phyloP scores from a whole-genome alignment of 177 flowering plant genomes.

The Vitis hybrid region DNA sequence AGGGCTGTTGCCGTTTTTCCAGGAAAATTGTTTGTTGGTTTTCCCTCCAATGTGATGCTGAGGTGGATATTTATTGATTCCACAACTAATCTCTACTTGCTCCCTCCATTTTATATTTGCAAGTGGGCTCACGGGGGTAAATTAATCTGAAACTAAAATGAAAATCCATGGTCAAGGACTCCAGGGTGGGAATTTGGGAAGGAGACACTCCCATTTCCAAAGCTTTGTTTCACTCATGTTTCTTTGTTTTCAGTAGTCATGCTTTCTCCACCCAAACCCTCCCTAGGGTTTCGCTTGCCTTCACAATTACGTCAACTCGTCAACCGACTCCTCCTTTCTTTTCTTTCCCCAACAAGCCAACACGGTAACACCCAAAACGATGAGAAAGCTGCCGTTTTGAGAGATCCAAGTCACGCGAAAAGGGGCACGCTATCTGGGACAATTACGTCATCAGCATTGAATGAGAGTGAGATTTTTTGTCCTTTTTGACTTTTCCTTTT shows the following conservation, averaged over 20 bases:
- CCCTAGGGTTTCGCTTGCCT: slow-evolving; percentile 10
- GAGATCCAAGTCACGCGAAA: slow-evolving; percentile 21
- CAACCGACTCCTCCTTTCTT: too few relatives aligned
- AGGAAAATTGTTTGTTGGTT: background rate
- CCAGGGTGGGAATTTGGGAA: background rate
- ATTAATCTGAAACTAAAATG: too few relatives aligned
- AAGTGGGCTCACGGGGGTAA: too few relatives aligned
- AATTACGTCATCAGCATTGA: background rate
- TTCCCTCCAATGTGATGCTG: background rate
- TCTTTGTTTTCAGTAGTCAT: slow-evolving; percentile 17
- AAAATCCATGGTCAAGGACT: too few relatives aligned
- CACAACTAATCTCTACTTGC: too few relatives aligned
- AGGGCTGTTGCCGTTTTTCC: slow-evolving; percentile 24
- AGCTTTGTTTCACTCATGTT: background rate
- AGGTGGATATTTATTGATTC: too few relatives aligned
- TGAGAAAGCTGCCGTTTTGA: background rate
- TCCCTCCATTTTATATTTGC: too few relatives aligned
- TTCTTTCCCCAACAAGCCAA: too few relatives aligned
- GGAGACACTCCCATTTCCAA: slow-evolving; percentile 13
- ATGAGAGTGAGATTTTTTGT: too few relatives aligned
- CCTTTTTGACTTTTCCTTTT: too few relatives aligned
- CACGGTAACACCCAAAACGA: background rate
- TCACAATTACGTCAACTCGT: slow-evolving; percentile 5
- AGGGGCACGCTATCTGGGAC: slow-evolving; percentile 1
- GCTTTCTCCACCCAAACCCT: slow-evolving; percentile 6